These are phyloP conservation scores for Cryphonectria nitschkei DNA, from an alignment of 2,329 filamentous ascomycete species.

Conservation along the genomic window DNA sequence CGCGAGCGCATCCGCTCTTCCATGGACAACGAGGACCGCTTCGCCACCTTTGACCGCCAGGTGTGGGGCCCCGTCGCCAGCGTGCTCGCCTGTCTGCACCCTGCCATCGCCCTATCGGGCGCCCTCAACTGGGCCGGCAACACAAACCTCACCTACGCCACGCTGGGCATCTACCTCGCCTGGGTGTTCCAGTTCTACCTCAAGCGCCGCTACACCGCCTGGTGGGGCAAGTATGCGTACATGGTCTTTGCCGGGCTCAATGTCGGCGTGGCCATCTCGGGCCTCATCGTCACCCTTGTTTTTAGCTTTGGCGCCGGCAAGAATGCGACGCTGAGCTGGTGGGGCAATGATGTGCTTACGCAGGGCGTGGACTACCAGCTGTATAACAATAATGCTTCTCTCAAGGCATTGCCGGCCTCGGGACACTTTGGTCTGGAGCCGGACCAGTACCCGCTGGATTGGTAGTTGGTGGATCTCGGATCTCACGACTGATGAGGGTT, in stretches of 20 bases:
- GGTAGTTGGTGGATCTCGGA: background rate
- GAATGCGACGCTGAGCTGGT: conserved; percentile 43
- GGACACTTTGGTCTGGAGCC: conserved; percentile 40
- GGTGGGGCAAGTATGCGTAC: conserved; percentile 48
- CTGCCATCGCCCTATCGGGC: conserved; percentile 52
- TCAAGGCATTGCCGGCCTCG: conserved; percentile 37
- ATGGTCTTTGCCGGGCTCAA: conserved; percentile 47
- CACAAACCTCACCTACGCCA: conserved; percentile 32
- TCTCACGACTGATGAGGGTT: no score
- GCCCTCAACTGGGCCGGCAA: conserved; percentile 53
- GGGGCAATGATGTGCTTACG: conserved; percentile 50
- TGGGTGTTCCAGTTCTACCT: conserved; percentile 35
- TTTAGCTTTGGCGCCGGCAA: conserved; percentile 42
- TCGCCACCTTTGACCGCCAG: conserved; percentile 11
- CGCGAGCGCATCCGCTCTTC: conserved; percentile 56
- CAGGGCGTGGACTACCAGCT: conserved; percentile 39
- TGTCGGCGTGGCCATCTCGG: conserved; percentile 47
- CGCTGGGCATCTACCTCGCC: conserved; percentile 30
- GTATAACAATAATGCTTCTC: conserved; percentile 27
- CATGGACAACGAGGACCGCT: conserved; percentile 47
- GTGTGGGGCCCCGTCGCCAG: conserved; percentile 20
- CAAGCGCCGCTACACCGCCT: conserved; percentile 32
- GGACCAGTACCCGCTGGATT: conserved; percentile 17
- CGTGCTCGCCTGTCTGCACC: conserved; percentile 51
- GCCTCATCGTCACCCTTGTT: conserved; percentile 49